Evolutionary conservation across 2,329 filamentous ascomycete genomes (phyloP), one percentile per base, ranked within the genome.

Genomic region (Eutypa lata): DNA sequence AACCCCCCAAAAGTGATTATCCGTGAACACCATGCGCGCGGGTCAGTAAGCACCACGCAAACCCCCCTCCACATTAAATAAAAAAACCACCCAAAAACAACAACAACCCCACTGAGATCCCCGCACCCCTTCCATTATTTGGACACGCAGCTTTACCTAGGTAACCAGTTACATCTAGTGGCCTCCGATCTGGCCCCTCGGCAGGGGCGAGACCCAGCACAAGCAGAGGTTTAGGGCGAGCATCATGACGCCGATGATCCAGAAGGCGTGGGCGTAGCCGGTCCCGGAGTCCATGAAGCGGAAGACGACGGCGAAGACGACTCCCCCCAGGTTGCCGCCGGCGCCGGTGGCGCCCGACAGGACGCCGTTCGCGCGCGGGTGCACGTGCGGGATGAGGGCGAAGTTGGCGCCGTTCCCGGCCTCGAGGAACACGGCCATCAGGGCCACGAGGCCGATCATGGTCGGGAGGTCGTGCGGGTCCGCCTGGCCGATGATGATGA

Each of bases 371-470:
- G 90, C 89, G 55, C 80, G 81, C 1, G 90, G 90, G 70, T 92
- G 88, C 1, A 96, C 87, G 66, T 96, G 92, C 3, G 91, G 91
- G 22, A 96, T 87, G 6, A 96, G 79, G 0, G 90, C 84, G 70
- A 94, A 96, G 73, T 90, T 94, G 40, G 90, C 86, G 0, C 92
- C 92, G 66, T 96, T 96, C 42, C 86, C 86, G 2, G 88, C 90
- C 68, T 95, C 90, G 43, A 91, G 73, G 74, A 96, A 96, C 67
- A 96, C 79, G 1, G 89, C 90, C 73, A 91, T 80, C 10, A 90
- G 80, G 1, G 87, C 86, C 8, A 95, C 75, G 6, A 96, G 82
- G 1, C 89, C 90, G 52, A 94, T 85, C 78, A 95, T 86, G 2
- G 82, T 84, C 7, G 78, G 71, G 47, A 86, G 69, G 22, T 79